Evolutionary conservation across 2,329 filamentous ascomycete species (phyloP).

Genomic region (Paradendryphiella salina): DNA sequence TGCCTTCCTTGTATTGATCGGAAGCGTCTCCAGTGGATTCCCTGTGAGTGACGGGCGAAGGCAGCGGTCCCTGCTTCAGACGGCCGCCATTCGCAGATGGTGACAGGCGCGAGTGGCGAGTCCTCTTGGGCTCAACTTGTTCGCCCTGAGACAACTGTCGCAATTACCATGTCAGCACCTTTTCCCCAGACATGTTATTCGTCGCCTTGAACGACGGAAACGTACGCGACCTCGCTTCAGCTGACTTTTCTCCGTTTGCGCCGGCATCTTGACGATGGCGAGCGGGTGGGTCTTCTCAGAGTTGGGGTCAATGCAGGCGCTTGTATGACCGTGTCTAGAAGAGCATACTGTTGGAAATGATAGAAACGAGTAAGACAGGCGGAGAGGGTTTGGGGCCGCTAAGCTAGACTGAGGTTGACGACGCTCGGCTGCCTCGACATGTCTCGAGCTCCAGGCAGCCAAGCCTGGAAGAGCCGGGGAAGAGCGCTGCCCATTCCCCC

Average conservation of each 20-base stretch:
- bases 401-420: slow-evolving; percentile 11
- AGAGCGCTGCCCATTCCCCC: slow-evolving; percentile 1
- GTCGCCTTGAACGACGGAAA: slow-evolving; percentile 19
- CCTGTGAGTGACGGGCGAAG: slow-evolving; percentile 76
- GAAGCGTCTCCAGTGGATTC: slow-evolving; percentile 61
- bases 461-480: slow-evolving; percentile 14
- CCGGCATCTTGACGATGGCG: slow-evolving; percentile 54
- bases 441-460: slow-evolving; percentile 21
- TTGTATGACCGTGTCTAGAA: slow-evolving; percentile 22
- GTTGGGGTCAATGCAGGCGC: slow-evolving; percentile 26
- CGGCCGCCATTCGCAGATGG: slow-evolving; percentile 55
- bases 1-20: slow-evolving; percentile 67
- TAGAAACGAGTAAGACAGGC: slow-evolving; percentile 15
- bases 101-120: slow-evolving; percentile 70
- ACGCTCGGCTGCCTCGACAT: slow-evolving; percentile 24
- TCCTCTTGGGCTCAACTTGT: slow-evolving; percentile 74
- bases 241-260: slow-evolving; percentile 72
- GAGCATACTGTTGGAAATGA: slow-evolving; percentile 26
- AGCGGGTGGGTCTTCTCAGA: slow-evolving; percentile 21
- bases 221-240: slow-evolving; percentile 80
- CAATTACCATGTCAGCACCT: slow-evolving; percentile 26
- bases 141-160: slow-evolving; percentile 68
- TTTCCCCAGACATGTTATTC: neutral
- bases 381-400: slow-evolving; percentile 23
- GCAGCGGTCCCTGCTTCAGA: slow-evolving; percentile 62